A percentile compares a stretch with the other conserved stretches of the same genome.
These are phyloP conservation scores for Hypoxylon sp. DNA, from an alignment of 2,329 filamentous ascomycete species.

Conservation along the genomic window DNA sequence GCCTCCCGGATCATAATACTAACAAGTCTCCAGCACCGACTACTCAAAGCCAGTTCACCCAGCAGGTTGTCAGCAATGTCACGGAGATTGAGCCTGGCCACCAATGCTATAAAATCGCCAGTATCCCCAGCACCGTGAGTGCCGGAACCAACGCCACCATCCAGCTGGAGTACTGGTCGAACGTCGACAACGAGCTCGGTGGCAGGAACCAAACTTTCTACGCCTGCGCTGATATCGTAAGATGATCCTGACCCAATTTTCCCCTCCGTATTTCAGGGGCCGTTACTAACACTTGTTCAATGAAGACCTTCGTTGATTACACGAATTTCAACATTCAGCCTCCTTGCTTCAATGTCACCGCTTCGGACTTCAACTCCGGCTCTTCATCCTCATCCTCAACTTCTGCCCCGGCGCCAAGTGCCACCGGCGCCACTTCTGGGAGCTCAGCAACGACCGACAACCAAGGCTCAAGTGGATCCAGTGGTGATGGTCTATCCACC, in stretches of 20 bases:
- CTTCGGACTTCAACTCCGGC: slow-evolving; percentile 51
- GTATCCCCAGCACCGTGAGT: slow-evolving; percentile 47
- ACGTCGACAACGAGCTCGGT: slow-evolving; percentile 51
- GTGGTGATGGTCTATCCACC: slow-evolving; percentile 50
- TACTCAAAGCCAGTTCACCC: slow-evolving; percentile 53
- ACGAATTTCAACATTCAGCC: slow-evolving; percentile 51
- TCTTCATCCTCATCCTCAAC: slow-evolving; percentile 44
- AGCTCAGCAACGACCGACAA: slow-evolving; percentile 6
- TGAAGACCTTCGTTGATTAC: slow-evolving; percentile 54
- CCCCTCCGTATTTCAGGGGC: neutral
- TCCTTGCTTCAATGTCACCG: slow-evolving; percentile 60
- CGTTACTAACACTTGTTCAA: slow-evolving; percentile 3
- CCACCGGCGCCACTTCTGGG: slow-evolving; percentile 31
- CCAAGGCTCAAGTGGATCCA: slow-evolving; percentile 29
- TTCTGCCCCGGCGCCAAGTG: slow-evolving; percentile 39
- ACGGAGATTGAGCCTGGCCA: slow-evolving; percentile 56
- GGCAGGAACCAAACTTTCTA: slow-evolving; percentile 57
- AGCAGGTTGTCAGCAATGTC: slow-evolving; percentile 53
- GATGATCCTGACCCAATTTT: slow-evolving; percentile 14
- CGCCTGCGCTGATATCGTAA: slow-evolving; percentile 58
- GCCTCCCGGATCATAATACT: slow-evolving; percentile 6
- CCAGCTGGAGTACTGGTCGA: slow-evolving; percentile 57
- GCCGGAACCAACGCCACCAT: slow-evolving; percentile 57
- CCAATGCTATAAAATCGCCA: slow-evolving; percentile 57
- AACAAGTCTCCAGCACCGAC: slow-evolving; percentile 49